Evolutionary conservation across 2,329 filamentous ascomycete genomes (phyloP), one percentile per base, ranked within the genome.

Genomic region (Sporothrix variecibatus): DNA sequence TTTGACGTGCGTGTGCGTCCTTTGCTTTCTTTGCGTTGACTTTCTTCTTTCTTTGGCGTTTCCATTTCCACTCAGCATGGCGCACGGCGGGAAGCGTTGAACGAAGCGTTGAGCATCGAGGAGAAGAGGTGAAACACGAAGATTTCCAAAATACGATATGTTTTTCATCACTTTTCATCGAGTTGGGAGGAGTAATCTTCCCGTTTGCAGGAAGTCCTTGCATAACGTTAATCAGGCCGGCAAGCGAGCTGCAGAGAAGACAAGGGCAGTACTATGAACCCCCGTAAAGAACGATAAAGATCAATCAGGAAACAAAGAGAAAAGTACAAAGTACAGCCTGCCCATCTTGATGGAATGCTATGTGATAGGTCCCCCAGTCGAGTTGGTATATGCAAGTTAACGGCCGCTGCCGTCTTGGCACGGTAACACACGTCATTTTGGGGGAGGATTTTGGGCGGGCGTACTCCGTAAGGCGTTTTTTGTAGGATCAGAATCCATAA

Each of bases 371-470:
- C 43, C 43, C 43, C 26, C 51, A 17, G 5, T 38, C 12, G 34
- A 17, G 5, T 38, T 5, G 34, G 38, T 20, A 20, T n/a, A 46
- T 65, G 43, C 64, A 49, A 20, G 51, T 26, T 12, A 11, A 56
- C 65, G 67, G 67, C 67, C 49, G 49, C 28, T 70, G 67, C 67
- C 67, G n/a, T 38, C 67, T 68, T 68, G 65, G 65, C 65, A 46
- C 17, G 58, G 31, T 20, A 34, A 62, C 58, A 62, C 8, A 23
- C 58, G 20, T 40, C 58, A 38, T n/a, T 38, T 65, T 65, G 60
- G 15, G 34, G 34, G 34, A 34, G 34, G 34, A 34, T 34, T 34
- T 34, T 34, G 34, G 34, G 34, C 8, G 34, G 34, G 34, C 34
- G 34, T 34, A 34, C 34, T 34, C 34, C 43, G 43, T 49, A 49